Base-by-base conservation (phyloP, 2,329 filamentous ascomycete genomes). In the Penicillium corylophilum region DNA sequence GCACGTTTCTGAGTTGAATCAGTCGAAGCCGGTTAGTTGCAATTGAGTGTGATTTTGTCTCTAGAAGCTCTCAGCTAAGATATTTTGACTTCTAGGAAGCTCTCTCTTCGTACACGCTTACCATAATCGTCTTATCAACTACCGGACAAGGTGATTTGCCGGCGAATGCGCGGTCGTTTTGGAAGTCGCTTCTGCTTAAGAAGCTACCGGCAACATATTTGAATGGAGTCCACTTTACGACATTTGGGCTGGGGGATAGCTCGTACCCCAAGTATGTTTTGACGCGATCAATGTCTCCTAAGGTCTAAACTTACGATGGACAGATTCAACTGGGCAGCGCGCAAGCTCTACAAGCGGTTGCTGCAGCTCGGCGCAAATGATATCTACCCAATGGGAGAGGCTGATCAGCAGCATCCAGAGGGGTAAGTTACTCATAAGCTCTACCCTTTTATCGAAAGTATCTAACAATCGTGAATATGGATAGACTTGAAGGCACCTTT, bases 101-200 rank as follows among this genome's bases (percentile, higher is more conserved):
- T 0, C 60, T 77, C n/a, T 54, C 51, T n/a, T 64, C 62, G 1
- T 71, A 74, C 44, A 67, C 66, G 5, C 53, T 73, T 10, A 68
- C 64, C 1, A 77, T 97, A 45, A 89, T 99, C 64, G 85, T 90
- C 54, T 78, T 95, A 18, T 95, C 94, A 5, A 99, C 94, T 0
- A 96, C 94, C 0, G 94, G 94, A 5, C 93, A 99, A 73, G 94
- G 94, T 5, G 92, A 97, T 59, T 82, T 97, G 67, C 94, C 94
- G 2, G 83, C 83, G 50, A 97, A 97, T 77, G 85, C 88, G 2
- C 80, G 84, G 39, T 76, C 75, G 1, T 92, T 99, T 67, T 99
- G 94, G 94, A 90, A 83, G 67, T 88, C 84, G 53, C 78, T 99
- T 33, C 78, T 95, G 16, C 82, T 90, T 60, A 91, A 88, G 70